Evolutionary conservation across 495 filamentous ascomycete species (phyloP), one percentile per base, ranked within the genome.

Genomic region (Aspergillus cavernicola): DNA sequence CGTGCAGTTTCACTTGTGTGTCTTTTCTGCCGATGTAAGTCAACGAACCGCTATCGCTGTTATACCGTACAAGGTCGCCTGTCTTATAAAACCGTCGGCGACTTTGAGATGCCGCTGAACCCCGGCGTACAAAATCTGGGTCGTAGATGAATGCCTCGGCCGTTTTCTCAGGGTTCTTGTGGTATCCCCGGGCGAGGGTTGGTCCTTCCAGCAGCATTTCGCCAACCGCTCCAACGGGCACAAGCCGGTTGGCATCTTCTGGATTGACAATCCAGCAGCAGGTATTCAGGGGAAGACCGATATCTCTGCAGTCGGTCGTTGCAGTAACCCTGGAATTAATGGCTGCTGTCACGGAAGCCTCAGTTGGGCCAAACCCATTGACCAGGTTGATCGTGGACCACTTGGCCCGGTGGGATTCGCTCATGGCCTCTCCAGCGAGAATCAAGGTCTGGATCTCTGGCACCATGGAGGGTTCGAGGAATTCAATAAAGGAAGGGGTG

Each of bases 191-290:
- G 8, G 58, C 70, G 9, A 79, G 53, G 4, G 64, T 56, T 7
- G 67, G 66, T 1, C 76, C 73, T 48, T 76, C 66, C 6, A 79
- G 47, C 12, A 70, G 50, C 10, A 79, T 50, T 51, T 78, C 76
- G 1, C 75, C 75, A 10, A 69, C 58, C 4, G 58, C 57, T 12
- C 76, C 76, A 12, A 78, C 57, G 13, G 73, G 70, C n/a, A 55
- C 56, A 5, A 73, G 63, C 12, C 45, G 55, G 8, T 69, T 36
- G 20, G 65, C 57, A 32, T 71, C 44, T 3, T 64, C 47, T 16
- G 64, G 59, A 41, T 75, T 65, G 7, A 66, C 60, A n/a, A 79
- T 56, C 68, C 71, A 75, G 12, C 55, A 58, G n/a, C 36, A n/a
- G 3, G 36, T 38, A 19, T 38, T 38, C 12, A 38, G 36, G 15